These are phyloP conservation scores for Chloranthus sessilifolius DNA, from an alignment of 164 flowering plant species.

Conservation along the genomic window DNA sequence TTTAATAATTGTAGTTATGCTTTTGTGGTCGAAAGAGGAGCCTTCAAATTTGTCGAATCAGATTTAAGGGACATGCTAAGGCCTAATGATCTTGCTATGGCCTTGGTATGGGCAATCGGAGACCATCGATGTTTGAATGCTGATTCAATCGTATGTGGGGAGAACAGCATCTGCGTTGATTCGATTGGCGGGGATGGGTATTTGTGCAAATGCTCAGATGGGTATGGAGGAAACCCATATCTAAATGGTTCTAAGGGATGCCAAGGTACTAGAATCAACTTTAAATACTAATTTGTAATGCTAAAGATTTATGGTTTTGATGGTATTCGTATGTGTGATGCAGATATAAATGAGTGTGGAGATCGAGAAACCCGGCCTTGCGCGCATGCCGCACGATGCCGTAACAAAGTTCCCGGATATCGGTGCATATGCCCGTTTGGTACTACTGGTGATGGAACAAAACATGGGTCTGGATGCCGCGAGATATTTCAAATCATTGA, in stretches of 20 bases:
- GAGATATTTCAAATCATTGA: slow-evolving; percentile 19
- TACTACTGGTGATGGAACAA: slow-evolving; percentile 25
- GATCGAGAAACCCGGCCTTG: slow-evolving; percentile 10
- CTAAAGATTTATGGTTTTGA: neutral
- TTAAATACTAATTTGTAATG: neutral
- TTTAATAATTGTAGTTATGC: slow-evolving; percentile 14
- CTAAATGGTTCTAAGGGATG: slow-evolving; percentile 21
- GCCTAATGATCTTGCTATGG: slow-evolving; percentile 19
- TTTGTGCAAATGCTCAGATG: slow-evolving; percentile 24
- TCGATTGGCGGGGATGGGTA: slow-evolving; percentile 17
- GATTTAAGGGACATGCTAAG: slow-evolving; percentile 13
- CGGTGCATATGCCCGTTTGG: slow-evolving; percentile 27
- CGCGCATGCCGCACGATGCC: slow-evolving; percentile 16
- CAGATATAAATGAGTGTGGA: slow-evolving; percentile 24
- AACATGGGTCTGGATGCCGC: slow-evolving; percentile 24
- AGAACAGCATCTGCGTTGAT: slow-evolving; percentile 21
- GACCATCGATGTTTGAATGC: slow-evolving; percentile 6
- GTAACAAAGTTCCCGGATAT: slow-evolving; percentile 18
- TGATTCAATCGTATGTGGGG: slow-evolving; percentile 12
- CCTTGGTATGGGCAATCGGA: slow-evolving; percentile 20
- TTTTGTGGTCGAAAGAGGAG: slow-evolving; percentile 20
- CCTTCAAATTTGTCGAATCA: slow-evolving; percentile 14
- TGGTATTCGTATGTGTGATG: neutral
- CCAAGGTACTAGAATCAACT: slow-evolving; percentile 19
- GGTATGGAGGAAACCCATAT: slow-evolving; percentile 24